Percentiles rank a stretch among this genome's conserved stretches.
phyloP scores from a whole-genome alignment of 2,329 filamentous ascomycete species.

The Ilyonectria sp. region DNA sequence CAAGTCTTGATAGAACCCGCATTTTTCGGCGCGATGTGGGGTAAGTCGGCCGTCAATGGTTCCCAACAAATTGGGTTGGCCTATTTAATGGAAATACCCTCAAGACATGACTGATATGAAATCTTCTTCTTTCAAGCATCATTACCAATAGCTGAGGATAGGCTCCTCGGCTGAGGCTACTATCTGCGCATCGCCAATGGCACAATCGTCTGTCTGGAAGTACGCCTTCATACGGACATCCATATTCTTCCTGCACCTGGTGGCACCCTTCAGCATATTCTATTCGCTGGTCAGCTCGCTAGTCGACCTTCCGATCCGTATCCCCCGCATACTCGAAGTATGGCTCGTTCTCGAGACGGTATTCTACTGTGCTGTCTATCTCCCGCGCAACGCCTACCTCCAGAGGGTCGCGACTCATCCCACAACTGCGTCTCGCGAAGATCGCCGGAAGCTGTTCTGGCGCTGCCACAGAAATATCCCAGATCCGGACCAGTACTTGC shows the following conservation, averaged over 20 bases:
- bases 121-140: slow-evolving; percentile 13
- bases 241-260: slow-evolving; percentile 63
- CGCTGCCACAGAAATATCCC: slow-evolving; percentile 66
- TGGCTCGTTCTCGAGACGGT: slow-evolving; percentile 65
- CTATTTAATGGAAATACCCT: slow-evolving; percentile 9
- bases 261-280: slow-evolving; percentile 65
- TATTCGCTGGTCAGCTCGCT: slow-evolving; percentile 56
- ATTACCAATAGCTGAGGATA: slow-evolving; percentile 16
- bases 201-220: slow-evolving; percentile 32
- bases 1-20: slow-evolving; percentile 12
- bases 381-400: slow-evolving; percentile 66
- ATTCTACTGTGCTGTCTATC: slow-evolving; percentile 69
- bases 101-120: slow-evolving; percentile 12
- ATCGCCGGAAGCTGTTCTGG: slow-evolving; percentile 65
- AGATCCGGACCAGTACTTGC: slow-evolving; percentile 67
- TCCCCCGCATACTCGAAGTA: slow-evolving; percentile 54
- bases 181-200: slow-evolving; percentile 18
- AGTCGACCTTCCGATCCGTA: slow-evolving; percentile 43
- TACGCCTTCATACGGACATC: slow-evolving; percentile 60
- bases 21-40: slow-evolving; percentile 18
- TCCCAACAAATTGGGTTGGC: slow-evolving; percentile 3
- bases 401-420: slow-evolving; percentile 68
- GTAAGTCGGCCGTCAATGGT: slow-evolving; percentile 15
- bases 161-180: neutral
- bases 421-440: slow-evolving; percentile 56